A percentile compares a stretch with the other conserved stretches of the same genome.
These are phyloP conservation scores for Cladosporium colombiae DNA, from an alignment of 2,329 filamentous ascomycete genomes.

Conservation along the genomic window DNA sequence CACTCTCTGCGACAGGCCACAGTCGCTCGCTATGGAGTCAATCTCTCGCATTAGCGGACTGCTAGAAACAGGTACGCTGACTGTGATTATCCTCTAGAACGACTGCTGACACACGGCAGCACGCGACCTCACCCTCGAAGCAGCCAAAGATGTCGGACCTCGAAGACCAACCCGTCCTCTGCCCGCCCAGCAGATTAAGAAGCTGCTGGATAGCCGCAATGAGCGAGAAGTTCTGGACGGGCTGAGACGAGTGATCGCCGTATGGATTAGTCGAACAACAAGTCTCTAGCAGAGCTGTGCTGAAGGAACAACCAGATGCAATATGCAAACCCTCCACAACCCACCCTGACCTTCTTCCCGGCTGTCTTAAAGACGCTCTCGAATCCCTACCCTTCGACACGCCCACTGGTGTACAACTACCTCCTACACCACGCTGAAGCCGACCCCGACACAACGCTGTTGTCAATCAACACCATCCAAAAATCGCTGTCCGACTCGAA, in stretches of 20 bases:
- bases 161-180: conserved; percentile 63
- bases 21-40: conserved; percentile 73
- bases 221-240: conserved; percentile 93
- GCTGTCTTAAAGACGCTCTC: conserved; percentile 97
- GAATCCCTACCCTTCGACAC: conserved; percentile 89
- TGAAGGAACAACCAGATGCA: conserved; percentile 68
- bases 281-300: conserved; percentile 10
- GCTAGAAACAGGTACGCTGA: conserved; percentile 77
- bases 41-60: conserved; percentile 91
- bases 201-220: conserved; percentile 88
- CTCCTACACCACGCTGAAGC: conserved; percentile 94
- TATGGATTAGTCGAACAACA: conserved; percentile 46
- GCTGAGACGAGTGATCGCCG: conserved; percentile 81
- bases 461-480: conserved; percentile 98
- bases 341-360: conserved; percentile 92
- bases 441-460: conserved; percentile 89
- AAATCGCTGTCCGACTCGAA: conserved; percentile 93
- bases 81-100: conserved; percentile 45
- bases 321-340: conserved; percentile 85
- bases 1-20: conserved; percentile 12
- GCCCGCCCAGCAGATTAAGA: conserved; percentile 84
- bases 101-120: conserved; percentile 54
- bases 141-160: conserved; percentile 79
- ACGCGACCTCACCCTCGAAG: conserved; percentile 95
- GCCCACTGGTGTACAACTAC: conserved; percentile 98